phyloP scores from a whole-genome alignment of 2,329 filamentous ascomycete species.

The Aspergillus arachidicola region DNA sequence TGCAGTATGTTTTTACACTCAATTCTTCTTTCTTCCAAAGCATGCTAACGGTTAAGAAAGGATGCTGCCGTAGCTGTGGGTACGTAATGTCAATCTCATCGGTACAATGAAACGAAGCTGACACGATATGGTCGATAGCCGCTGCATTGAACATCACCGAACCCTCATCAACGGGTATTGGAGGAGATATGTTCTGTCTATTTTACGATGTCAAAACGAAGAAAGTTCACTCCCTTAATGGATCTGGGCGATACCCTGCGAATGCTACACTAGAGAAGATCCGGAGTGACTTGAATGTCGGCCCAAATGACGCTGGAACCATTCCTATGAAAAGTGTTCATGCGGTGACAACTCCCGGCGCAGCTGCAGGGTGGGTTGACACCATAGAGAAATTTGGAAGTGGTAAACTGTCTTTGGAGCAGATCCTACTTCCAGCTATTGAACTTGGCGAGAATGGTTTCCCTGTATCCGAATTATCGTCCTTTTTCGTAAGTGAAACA shows the following conservation, averaged over 20 bases:
- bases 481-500: conserved; percentile 61
- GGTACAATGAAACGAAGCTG: conserved; percentile 5
- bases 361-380: conserved; percentile 91
- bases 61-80: conserved; percentile 95
- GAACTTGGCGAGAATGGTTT: conserved; percentile 85
- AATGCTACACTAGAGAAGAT: conserved; percentile 71
- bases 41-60: conserved; percentile 47
- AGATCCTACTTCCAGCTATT: conserved; percentile 82
- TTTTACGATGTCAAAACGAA: conserved; percentile 84
- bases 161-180: conserved; percentile 89
- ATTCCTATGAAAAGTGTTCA: conserved; percentile 80
- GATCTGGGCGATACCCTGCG: conserved; percentile 79
- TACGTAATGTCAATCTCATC: conserved; percentile 44
- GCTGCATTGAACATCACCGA: conserved; percentile 93
- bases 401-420: conserved; percentile 73
- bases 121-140: conserved; percentile 53
- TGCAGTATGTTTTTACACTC: conserved; percentile 63
- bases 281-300: conserved; percentile 68
- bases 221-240: conserved; percentile 84
- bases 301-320: conserved; percentile 55
- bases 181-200: conserved; percentile 95
- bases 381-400: conserved; percentile 86
- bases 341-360: conserved; percentile 84
- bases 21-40: not conserved
- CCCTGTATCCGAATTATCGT: conserved; percentile 80